A percentile compares a stretch with the other conserved stretches of the same genome.
Evolutionary conservation across 2,329 filamentous ascomycete species (phyloP).

Genomic region (Bipolaris zeicola): DNA sequence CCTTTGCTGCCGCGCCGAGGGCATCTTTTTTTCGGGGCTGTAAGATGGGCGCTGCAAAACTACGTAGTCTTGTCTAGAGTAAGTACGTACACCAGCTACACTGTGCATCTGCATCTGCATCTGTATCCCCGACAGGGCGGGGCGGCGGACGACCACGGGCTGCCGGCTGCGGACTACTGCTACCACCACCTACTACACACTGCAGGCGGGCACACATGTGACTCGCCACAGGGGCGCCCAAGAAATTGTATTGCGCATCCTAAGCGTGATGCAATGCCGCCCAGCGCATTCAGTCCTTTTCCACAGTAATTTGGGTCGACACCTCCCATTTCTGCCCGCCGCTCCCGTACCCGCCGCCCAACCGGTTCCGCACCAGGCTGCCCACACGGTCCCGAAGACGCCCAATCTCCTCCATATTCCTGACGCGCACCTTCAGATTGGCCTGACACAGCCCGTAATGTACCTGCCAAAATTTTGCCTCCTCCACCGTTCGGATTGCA

Average conservation of each 20-base stretch:
- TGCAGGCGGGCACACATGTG: constrained; percentile 2
- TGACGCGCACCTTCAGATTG: constrained; percentile 80
- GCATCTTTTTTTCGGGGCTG: constrained; percentile 30
- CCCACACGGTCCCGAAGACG: constrained; percentile 77
- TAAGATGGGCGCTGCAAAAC: background rate
- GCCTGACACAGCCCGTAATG: constrained; percentile 98
- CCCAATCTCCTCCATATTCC: constrained; percentile 66
- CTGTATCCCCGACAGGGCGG: too few species aligned
- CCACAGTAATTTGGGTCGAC: constrained; percentile 75
- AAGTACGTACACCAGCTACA: too few species aligned
- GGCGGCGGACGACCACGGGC: too few species aligned
- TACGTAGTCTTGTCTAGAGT: too few species aligned
- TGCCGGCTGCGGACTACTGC: too few species aligned
- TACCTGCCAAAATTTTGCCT: constrained; percentile 97
- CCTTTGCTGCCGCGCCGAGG: constrained; percentile 18
- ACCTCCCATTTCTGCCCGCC: constrained; percentile 90
- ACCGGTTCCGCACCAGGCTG: constrained; percentile 78
- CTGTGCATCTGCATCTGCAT: too few species aligned
- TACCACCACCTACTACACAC: too few species aligned
- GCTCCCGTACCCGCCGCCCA: constrained; percentile 86
- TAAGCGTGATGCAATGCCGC: constrained; percentile 24
- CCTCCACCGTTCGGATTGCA: constrained; percentile 76
- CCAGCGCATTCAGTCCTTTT: constrained; percentile 49
- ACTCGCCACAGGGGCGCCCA: constrained; percentile 27
- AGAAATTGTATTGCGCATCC: constrained; percentile 27